phyloP scores from a whole-genome alignment of 1,139 yeast species.

The Hansenula sp. region DNA sequence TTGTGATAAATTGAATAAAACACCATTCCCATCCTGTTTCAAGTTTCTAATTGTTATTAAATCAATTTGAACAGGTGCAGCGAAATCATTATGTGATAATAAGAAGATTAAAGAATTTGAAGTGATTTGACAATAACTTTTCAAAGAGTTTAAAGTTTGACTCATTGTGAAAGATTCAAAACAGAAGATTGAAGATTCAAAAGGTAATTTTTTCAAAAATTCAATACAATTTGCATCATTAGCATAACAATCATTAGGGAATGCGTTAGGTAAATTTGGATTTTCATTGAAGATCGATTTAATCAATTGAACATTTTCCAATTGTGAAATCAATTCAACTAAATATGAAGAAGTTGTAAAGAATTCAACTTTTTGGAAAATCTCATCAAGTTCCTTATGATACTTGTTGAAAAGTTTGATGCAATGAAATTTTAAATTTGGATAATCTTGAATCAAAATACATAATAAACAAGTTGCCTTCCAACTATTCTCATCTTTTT shows the following conservation, averaged over 20 bases:
- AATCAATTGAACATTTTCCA: conserved; percentile 6
- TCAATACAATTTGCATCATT: conserved; percentile 14
- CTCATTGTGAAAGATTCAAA: conserved; percentile 9
- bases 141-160: conserved; percentile 4
- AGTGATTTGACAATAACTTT: conserved; percentile 13
- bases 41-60: conserved; percentile 6
- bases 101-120: conserved; percentile 9
- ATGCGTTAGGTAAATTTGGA: conserved; percentile 1
- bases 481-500: conserved; percentile 17
- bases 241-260: conserved; percentile 14
- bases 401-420: not conserved
- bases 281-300: not conserved
- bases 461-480: conserved; percentile 21
- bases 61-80: conserved; percentile 18
- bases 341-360: conserved; percentile 16
- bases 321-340: conserved; percentile 20
- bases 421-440: conserved; percentile 4
- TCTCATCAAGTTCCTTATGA: not conserved
- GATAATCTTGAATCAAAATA: conserved; percentile 20
- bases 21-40: not conserved
- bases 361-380: conserved; percentile 10
- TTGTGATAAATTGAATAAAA: conserved; percentile 7
- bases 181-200: conserved; percentile 5
- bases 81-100: conserved; percentile 12
- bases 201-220: conserved; percentile 8